Conservation (phyloP, 1,139 yeast species). For the Eremothecium gossypii region DNA sequence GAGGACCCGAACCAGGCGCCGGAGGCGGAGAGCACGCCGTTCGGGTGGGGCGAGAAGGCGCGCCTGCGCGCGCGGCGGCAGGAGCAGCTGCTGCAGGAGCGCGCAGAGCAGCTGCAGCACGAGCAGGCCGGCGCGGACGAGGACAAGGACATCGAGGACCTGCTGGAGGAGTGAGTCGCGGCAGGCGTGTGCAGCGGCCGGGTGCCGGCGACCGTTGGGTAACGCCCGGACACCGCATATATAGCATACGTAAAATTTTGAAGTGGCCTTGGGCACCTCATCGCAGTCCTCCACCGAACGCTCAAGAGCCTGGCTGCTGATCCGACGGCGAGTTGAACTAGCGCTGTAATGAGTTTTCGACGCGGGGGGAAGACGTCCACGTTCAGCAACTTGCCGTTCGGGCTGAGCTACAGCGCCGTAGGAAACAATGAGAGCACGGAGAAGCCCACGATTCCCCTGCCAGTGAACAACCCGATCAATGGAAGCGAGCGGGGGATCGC, state of each 20-base stretch:
- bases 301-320: neutral
- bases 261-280: no score
- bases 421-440: constrained; percentile 20
- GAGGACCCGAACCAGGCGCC: constrained; percentile 33
- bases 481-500: constrained; percentile 52
- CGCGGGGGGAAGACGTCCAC: constrained; percentile 29
- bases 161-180: constrained; percentile 48
- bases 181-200: neutral
- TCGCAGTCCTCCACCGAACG: neutral
- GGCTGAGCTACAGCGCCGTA: constrained; percentile 58
- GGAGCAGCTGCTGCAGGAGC: constrained; percentile 43
- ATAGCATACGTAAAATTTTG: no score
- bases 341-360: constrained; percentile 34
- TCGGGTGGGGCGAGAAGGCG: constrained; percentile 77
- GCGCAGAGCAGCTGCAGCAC: constrained; percentile 37
- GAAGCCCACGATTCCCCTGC: constrained; percentile 38
- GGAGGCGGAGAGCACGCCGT: constrained; percentile 31
- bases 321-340: neutral
- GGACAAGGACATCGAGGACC: constrained; percentile 58
- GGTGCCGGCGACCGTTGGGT: no score
- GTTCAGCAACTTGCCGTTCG: constrained; percentile 48
- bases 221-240: no score
- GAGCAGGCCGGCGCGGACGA: constrained; percentile 38
- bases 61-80: constrained; percentile 49
- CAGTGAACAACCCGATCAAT: constrained; percentile 58